Base-by-base conservation (phyloP, 805 yeast species). In the Lachancea dasiensis region DNA sequence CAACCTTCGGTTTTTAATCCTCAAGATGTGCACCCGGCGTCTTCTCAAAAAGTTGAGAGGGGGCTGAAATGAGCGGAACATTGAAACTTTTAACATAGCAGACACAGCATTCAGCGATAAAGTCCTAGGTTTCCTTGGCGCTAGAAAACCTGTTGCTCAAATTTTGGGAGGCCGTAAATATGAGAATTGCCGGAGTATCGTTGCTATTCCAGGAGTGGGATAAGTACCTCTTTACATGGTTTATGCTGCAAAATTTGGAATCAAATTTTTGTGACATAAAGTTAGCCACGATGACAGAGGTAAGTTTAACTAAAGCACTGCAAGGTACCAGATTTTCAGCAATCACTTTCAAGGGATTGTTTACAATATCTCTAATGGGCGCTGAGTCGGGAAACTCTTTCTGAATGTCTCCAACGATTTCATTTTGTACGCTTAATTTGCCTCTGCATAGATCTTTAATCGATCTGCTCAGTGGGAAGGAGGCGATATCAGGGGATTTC, bases 1-100 rank as follows among this genome's bases (percentile, higher is more conserved):
- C 80, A 58, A 87, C 95, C 66, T 87, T 96, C 44, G 95, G 95
- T 67, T 87, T 87, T 66, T 89, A 96, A 27, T 95, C 96, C 37
- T 95, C 85, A 3, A 11, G 4, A 5, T 33, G 18, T 11, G 4
- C 16, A 13, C 10, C 16, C 16, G 14, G 14, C 14, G 4, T 13
- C 16, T 27, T 9, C 29, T 10, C 18, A 6, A 18, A 6, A 4
- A 5, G 9, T 4, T 6, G 4, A 10, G 14, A 27, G 16, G 16
- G 6, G 6, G 16, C 95, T 52, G 87, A 72, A 57, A 86, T 95
- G 69, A 95, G 95, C 51, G 86, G 75, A 50, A 89, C 87, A 68
- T 87, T 96, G 64, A 6, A 15, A 3, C 11, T 20, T 17, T 37
- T 40, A n/a, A 46, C 49, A 17, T 36, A 43, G 11, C 24, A 16